phyloP scores from a whole-genome alignment of 2,329 filamentous ascomycete genomes.

The Pestalotiopsis sp. region DNA sequence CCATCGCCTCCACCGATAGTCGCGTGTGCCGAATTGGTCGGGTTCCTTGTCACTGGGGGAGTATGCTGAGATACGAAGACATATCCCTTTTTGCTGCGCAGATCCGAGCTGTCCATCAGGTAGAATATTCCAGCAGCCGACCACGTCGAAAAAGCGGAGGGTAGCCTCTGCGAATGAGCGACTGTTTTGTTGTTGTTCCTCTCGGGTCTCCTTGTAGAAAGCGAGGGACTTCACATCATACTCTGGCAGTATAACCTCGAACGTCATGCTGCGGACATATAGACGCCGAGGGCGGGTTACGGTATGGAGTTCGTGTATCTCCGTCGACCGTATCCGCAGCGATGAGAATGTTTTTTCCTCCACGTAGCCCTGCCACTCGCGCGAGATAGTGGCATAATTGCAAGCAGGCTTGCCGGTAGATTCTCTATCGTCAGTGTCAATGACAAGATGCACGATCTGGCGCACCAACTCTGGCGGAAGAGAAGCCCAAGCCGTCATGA shows the following conservation, averaged over 20 bases:
- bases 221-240: not conserved
- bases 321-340: not conserved
- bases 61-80: not conserved
- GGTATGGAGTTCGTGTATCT: not conserved
- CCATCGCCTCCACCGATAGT: not conserved
- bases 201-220: not conserved
- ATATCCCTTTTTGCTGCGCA: not conserved
- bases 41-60: not conserved
- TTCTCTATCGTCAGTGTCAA: not conserved
- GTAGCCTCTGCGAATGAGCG: not conserved
- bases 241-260: not conserved
- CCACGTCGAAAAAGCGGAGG: not conserved
- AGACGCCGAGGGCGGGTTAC: not conserved
- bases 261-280: not conserved
- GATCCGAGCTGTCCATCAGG: not conserved
- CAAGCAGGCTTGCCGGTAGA: not conserved
- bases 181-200: not conserved
- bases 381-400: not conserved
- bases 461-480: not conserved
- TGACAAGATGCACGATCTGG: not conserved
- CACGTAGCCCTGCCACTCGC: not conserved
- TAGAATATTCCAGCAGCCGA: not conserved
- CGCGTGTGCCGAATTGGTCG: not conserved
- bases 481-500: not conserved
- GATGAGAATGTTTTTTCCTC: not conserved